phyloP scores from a whole-genome alignment of 2,329 filamentous ascomycete genomes.

The Fusarium redolens region DNA sequence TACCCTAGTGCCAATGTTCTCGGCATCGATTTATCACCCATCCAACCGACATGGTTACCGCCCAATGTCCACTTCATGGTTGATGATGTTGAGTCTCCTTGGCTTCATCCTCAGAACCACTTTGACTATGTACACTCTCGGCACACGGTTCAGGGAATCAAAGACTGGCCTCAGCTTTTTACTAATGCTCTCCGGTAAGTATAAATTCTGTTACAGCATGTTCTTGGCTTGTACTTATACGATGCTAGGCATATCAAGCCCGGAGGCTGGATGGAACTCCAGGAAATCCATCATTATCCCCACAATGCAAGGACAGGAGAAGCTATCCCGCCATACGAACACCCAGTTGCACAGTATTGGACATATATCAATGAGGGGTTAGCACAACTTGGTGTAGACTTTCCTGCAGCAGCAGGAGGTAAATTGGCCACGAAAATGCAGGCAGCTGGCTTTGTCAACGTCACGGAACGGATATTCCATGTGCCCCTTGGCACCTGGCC shows the following conservation, averaged over 20 bases:
- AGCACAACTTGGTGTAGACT: slow-evolving; percentile 57
- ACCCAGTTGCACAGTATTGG: slow-evolving; percentile 61
- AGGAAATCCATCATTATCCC: slow-evolving; percentile 64
- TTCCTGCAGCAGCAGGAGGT: slow-evolving; percentile 56
- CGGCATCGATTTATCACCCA: slow-evolving; percentile 60
- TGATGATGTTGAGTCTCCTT: slow-evolving; percentile 68
- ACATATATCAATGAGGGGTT: slow-evolving; percentile 58
- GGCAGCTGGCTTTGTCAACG: slow-evolving; percentile 63
- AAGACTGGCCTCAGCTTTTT: slow-evolving; percentile 65
- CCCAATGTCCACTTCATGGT: slow-evolving; percentile 67
- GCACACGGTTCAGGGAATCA: slow-evolving; percentile 66
- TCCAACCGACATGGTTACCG: slow-evolving; percentile 63
- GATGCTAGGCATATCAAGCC: slow-evolving; percentile 60
- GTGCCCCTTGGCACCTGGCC: slow-evolving; percentile 67
- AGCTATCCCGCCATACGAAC: slow-evolving; percentile 50
- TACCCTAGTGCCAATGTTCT: slow-evolving; percentile 57
- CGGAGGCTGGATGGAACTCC: slow-evolving; percentile 66
- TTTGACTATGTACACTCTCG: slow-evolving; percentile 73
- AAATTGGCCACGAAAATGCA: slow-evolving; percentile 58
- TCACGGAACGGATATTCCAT: slow-evolving; percentile 61
- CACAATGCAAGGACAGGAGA: slow-evolving; percentile 55
- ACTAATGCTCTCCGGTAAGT: slow-evolving; percentile 44
- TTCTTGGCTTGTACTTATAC: neutral
- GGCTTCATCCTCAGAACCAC: slow-evolving; percentile 64
- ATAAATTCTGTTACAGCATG: neutral